Evolutionary conservation across 495 filamentous ascomycete species (phyloP).

Genomic region (Trypethelium eluteriae): DNA sequence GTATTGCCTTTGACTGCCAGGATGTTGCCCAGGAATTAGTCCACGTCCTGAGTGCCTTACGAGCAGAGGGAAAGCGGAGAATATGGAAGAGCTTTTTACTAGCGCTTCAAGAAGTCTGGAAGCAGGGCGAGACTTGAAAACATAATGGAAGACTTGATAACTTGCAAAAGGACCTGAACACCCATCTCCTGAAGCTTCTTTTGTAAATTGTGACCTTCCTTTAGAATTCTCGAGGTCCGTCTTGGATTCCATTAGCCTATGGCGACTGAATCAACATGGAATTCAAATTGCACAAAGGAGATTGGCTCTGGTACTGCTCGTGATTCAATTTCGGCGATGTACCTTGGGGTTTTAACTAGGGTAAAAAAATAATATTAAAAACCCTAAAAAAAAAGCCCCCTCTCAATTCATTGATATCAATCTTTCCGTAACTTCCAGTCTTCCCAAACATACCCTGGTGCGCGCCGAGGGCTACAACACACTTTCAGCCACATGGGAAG

Average conservation of each 20-base stretch:
- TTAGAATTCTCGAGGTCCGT: neutral
- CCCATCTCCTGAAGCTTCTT: conserved; percentile 2
- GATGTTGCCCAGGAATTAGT: neutral
- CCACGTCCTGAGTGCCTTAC: neutral
- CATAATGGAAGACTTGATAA: neutral
- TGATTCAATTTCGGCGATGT: too few relatives aligned
- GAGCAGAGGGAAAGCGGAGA: neutral
- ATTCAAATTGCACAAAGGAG: neutral
- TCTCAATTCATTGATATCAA: neutral
- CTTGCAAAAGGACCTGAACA: conserved; percentile 4
- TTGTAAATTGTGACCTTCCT: neutral
- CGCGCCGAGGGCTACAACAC: conserved; percentile 17
- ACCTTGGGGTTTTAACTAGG: too few relatives aligned
- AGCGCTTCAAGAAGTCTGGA: neutral
- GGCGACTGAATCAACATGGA: neutral
- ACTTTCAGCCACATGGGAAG: conserved; percentile 3
- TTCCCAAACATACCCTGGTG: conserved; percentile 26
- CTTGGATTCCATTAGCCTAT: neutral
- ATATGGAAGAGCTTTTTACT: conserved; percentile 6
- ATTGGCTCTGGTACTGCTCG: too few relatives aligned
- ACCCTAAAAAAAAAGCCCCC: too few relatives aligned
- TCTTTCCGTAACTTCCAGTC: conserved; percentile 27
- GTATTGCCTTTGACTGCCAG: conserved; percentile 4
- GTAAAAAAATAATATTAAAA: too few relatives aligned
- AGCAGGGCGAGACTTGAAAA: neutral